Percentiles rank a stretch among this genome's conserved stretches.
Evolutionary conservation across 2,329 filamentous ascomycete genomes (phyloP).

Genomic region (Emericellopsis cladophorae): DNA sequence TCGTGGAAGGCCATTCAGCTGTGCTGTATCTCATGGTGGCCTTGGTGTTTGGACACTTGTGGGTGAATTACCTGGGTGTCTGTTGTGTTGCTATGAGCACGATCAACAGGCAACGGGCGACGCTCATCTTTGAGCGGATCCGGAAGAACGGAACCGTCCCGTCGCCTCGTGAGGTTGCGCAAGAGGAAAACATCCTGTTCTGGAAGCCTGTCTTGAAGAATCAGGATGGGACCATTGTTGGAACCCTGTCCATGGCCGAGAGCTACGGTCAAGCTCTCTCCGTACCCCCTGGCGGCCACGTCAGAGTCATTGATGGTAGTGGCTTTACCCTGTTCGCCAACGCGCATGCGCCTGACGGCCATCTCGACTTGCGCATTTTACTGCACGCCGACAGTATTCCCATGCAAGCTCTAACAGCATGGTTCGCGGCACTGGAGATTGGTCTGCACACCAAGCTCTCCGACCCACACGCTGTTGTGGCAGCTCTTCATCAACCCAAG

Average conservation of each 20-base stretch:
- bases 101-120: conserved; percentile 77
- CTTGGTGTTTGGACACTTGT: conserved; percentile 65
- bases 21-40: conserved; percentile 64
- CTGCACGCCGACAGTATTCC: conserved; percentile 17
- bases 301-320: conserved; percentile 13
- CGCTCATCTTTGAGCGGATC: conserved; percentile 56
- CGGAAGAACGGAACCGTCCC: conserved; percentile 38
- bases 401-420: conserved; percentile 17
- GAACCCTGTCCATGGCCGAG: conserved; percentile 25
- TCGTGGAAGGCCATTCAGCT: conserved; percentile 54
- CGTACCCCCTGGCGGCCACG: neutral
- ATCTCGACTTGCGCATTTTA: conserved; percentile 19
- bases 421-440: conserved; percentile 21
- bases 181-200: conserved; percentile 49
- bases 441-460: too few species aligned
- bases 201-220: conserved; percentile 21
- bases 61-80: conserved; percentile 79
- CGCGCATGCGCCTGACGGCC: neutral
- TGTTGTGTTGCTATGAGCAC: conserved; percentile 70
- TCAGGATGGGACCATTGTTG: conserved; percentile 10
- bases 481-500: too few species aligned
- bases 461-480: neutral
- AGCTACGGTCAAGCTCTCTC: conserved; percentile 24
- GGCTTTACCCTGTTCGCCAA: conserved; percentile 16
- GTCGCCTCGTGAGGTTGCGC: conserved; percentile 52